Evolutionary conservation across 106 monocot species (phyloP).

Genomic region (Agapanthus africanus): DNA sequence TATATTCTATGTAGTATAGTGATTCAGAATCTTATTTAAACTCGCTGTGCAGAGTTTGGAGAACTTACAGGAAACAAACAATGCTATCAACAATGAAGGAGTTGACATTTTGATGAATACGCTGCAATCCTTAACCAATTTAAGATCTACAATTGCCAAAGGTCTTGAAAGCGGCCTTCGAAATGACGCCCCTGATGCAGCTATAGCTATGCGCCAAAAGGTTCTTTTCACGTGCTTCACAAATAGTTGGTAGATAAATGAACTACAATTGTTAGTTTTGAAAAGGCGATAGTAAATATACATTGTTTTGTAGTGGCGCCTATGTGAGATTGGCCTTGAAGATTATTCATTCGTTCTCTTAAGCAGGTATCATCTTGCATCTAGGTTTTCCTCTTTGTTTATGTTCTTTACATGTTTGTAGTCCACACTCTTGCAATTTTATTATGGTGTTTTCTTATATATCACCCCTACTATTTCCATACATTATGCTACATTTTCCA

Average conservation of each 20-base stretch:
- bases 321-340: constrained; percentile 93
- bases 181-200: constrained; percentile 94
- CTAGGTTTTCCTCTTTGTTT: no score
- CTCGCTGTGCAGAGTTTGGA: constrained; percentile 54
- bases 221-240: constrained; percentile 15
- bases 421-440: no score
- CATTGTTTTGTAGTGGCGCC: constrained; percentile 64
- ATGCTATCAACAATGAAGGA: constrained; percentile 14
- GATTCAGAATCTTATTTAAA: background rate
- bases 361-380: constrained; percentile 54
- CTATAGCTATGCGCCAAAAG: constrained; percentile 97
- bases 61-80: constrained; percentile 29
- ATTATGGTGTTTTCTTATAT: no score
- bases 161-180: constrained; percentile 89
- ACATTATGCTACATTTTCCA: no score
- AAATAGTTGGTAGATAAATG: constrained; percentile 3
- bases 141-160: constrained; percentile 63
- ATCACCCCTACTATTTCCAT: no score
- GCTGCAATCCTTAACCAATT: constrained; percentile 45
- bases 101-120: constrained; percentile 40
- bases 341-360: constrained; percentile 93
- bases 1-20: background rate
- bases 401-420: no score
- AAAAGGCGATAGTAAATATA: background rate
- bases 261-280: background rate